Percentiles rank a stretch among this genome's conserved stretches.
Evolutionary conservation across 345 rosid genomes (phyloP).

Genomic region (Sapria himalayana): DNA sequence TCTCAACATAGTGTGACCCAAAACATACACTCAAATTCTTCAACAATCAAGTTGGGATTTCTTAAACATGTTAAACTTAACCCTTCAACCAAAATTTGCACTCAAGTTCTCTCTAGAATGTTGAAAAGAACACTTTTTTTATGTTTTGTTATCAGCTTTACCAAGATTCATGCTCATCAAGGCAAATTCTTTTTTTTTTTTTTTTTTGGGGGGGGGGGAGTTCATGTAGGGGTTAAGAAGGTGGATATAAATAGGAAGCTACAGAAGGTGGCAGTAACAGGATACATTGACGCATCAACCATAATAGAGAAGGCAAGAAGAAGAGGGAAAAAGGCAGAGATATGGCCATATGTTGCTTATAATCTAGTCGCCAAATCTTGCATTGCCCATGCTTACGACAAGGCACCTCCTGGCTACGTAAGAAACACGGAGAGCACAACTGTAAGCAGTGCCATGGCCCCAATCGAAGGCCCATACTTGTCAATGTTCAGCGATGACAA

Average conservation of each 20-base stretch:
- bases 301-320: slow-evolving; percentile 73
- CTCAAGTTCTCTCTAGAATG: too few relatives aligned
- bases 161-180: too few relatives aligned
- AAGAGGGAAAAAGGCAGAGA: slow-evolving; percentile 84
- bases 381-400: slow-evolving; percentile 55
- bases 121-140: neutral
- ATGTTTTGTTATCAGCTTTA: neutral
- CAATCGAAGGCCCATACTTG: slow-evolving; percentile 39
- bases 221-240: slow-evolving; percentile 42
- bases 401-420: slow-evolving; percentile 93
- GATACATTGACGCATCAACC: slow-evolving; percentile 56
- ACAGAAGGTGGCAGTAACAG: slow-evolving; percentile 71
- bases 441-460: slow-evolving; percentile 17
- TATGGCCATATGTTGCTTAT: slow-evolving; percentile 92
- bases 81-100: too few relatives aligned
- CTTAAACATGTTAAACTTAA: too few relatives aligned
- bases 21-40: too few relatives aligned
- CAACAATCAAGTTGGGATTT: too few relatives aligned
- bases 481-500: slow-evolving; percentile 67
- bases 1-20: too few relatives aligned
- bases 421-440: slow-evolving; percentile 39
- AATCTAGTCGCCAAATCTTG: slow-evolving; percentile 79
- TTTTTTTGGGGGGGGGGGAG: neutral
- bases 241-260: slow-evolving; percentile 84
- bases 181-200: neutral